Evolutionary conservation across 805 yeast species (phyloP), one percentile per base, ranked within the genome.

Genomic region (Isabelozyma heimii): DNA sequence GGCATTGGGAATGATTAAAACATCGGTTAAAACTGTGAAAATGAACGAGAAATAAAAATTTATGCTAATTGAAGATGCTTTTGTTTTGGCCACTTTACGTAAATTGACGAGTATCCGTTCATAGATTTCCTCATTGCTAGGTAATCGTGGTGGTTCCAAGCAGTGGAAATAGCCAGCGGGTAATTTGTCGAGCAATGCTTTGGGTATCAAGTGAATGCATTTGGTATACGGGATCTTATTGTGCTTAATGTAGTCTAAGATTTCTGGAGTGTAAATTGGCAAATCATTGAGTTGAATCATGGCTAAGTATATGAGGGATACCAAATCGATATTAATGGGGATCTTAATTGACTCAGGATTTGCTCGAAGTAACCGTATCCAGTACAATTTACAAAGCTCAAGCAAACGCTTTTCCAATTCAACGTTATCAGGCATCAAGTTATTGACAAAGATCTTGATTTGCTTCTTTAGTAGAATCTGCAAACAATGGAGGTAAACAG

Each of bases 391-490:
- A 9, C 62, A 66, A n/a, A 62, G 51, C 45, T 57, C 52, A 28
- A 56, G 43, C 5, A 66, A 39, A 12, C 60, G 58, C 14, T 39
- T 14, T 7, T 52, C 52, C 14, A 52, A 60, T 30, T 49, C 55
- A 12, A 50, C 52, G 10, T 54, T 57, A 37, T 30, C 37, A 10
- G 41, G 42, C 10, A 53, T 24, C 15, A 51, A 48, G n/a, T 54
- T 37, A 8, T 51, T 45, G 15, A 45, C 37, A 6, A 59, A 39
- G 45, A 46, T 35, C 28, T 50, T 46, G 27, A 75, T 65, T 54
- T 85, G 88, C 16, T 63, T 61, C 47, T 75, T 71, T 38, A 89
- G 60, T 3, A 85, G 62, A 35, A 58, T 55, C 59, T 85, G 91
- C 44, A 76, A 69, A 40, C 81, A 67, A 58, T 69, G 72, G 42